These are phyloP conservation scores for Sordariomycetes sp. DNA, from an alignment of 2,329 filamentous ascomycete genomes.

Conservation along the genomic window DNA sequence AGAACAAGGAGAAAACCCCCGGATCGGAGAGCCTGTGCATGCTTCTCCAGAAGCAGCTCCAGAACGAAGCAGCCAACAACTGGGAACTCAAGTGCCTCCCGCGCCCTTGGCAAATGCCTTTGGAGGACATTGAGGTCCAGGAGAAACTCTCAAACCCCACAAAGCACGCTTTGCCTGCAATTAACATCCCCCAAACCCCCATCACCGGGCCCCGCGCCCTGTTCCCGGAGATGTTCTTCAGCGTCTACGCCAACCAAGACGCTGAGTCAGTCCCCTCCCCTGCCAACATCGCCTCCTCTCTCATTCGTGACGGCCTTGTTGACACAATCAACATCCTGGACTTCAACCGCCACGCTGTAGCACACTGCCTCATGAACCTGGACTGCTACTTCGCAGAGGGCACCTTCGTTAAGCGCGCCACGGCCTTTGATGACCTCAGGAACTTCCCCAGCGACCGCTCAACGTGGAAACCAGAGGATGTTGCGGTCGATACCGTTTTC, in stretches of 20 bases:
- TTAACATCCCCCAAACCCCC: conserved; percentile 68
- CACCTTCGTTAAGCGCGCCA: conserved; percentile 90
- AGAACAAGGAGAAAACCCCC: conserved; percentile 52
- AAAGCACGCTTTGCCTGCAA: conserved; percentile 70
- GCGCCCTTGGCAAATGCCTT: conserved; percentile 57
- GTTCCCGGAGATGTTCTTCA: conserved; percentile 91
- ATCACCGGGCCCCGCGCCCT: conserved; percentile 65
- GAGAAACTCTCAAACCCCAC: conserved; percentile 49
- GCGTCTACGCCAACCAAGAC: conserved; percentile 81
- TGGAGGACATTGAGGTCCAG: conserved; percentile 50
- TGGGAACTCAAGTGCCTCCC: conserved; percentile 68
- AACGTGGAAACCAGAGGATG: conserved; percentile 96
- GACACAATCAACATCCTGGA: conserved; percentile 93
- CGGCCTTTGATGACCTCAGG: conserved; percentile 80
- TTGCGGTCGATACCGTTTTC: conserved; percentile 95
- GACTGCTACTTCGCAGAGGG: conserved; percentile 88
- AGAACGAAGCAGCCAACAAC: conserved; percentile 60
- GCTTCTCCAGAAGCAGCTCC: conserved; percentile 78
- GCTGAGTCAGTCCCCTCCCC: conserved; percentile 78
- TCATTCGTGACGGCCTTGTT: conserved; percentile 76
- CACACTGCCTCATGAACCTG: conserved; percentile 84
- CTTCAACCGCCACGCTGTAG: conserved; percentile 81
- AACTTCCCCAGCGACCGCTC: conserved; percentile 55
- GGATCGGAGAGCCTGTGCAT: conserved; percentile 63
- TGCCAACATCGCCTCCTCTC: conserved; percentile 65